Evolutionary conservation across 352 stramenopile genomes (phyloP), one percentile per base, ranked within the genome.

Genomic region (Thraustochytrium sp.): DNA sequence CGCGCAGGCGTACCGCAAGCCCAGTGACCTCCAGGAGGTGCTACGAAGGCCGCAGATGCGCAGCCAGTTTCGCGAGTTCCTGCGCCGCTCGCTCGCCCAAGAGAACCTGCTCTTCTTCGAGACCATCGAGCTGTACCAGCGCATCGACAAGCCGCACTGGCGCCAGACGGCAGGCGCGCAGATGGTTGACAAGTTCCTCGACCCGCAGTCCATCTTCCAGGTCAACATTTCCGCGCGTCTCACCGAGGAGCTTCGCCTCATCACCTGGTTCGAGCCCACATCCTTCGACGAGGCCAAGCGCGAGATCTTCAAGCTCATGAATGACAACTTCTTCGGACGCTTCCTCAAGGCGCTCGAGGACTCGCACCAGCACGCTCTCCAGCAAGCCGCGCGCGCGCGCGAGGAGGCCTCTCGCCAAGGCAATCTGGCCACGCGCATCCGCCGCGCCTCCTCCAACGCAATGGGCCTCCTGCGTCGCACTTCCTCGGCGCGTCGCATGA

Each of bases 91-190:
- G 11, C 46, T 77, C 11, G 65, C 65, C 9, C 42, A 55, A 23
- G 65, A 77, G 46, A 77, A 77, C n/a, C 49, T 77, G 31, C 42
- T 77, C 34, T 77, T 77, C 49, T 77, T 62, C 26, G 65, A 77
- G 13, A 62, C 65, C 11, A 77, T 77, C n/a, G 65, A 77, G 36
- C 40, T 77, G 34, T 77, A 77, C 46, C 42, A 77, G 46, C 68
- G n/a, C 9, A 77, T 77, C 37, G 36, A 77, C 46, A 77, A 77
- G 9, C 0, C 40, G n/a, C 36, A 29, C 13, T 75, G 40, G 65
- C 42, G 65, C 9, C 65, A 77, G 46, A 40, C 18, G 18, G 23
- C 65, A n/a, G 65, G 65, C 65, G 16, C 26, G 31, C 16, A 77
- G 42, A 77, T 77, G 42, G 42, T 77, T 75, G 23, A 34, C 18